phyloP scores from a whole-genome alignment of 139 green algal species.

The Haematococcus lacustris region DNA sequence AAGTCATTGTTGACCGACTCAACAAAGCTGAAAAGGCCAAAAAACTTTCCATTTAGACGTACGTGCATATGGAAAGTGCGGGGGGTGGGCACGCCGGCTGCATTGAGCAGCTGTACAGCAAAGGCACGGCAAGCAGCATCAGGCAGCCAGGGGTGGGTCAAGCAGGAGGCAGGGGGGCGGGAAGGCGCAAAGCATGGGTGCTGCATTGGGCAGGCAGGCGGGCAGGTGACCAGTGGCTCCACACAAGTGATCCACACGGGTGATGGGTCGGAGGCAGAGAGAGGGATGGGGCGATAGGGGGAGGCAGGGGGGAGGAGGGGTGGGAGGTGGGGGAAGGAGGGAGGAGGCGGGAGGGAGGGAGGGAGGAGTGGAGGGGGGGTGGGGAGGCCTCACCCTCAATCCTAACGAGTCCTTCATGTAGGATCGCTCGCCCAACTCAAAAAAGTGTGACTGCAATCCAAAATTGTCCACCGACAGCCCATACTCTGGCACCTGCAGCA shows the following conservation, averaged over 20 bases:
- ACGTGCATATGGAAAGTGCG: conserved; percentile 57
- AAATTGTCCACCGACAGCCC: conserved; percentile 14
- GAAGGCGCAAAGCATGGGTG: too few relatives aligned
- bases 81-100: conserved; percentile 41
- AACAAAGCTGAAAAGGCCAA: conserved; percentile 60
- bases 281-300: background rate
- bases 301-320: too few relatives aligned
- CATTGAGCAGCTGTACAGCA: conserved; percentile 18
- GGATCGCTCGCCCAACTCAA: conserved; percentile 70
- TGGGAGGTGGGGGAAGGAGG: too few relatives aligned
- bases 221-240: too few relatives aligned
- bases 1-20: conserved; percentile 53
- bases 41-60: conserved; percentile 66
- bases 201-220: too few relatives aligned
- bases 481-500: too few relatives aligned
- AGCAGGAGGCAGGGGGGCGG: background rate
- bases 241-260: background rate
- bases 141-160: background rate
- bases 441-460: conserved; percentile 10
- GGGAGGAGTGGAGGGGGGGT: too few relatives aligned
- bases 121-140: background rate
- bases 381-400: conserved; percentile 22
- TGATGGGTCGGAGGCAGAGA: background rate
- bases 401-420: conserved; percentile 69
- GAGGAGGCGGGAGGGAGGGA: too few relatives aligned